phyloP scores from a whole-genome alignment of 169 alveolate species.

The Plasmodium billcollinsi region DNA sequence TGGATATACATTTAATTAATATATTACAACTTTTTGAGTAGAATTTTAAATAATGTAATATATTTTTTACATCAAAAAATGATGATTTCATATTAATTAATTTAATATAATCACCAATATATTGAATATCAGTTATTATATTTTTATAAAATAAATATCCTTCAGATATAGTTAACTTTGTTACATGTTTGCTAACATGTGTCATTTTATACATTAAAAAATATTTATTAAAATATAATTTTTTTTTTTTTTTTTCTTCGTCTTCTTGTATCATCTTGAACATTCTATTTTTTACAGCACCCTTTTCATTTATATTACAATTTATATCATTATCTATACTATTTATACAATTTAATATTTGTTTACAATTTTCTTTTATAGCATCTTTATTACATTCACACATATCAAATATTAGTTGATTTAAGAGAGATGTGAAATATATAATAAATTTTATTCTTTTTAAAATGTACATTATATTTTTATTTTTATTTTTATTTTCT shows the following conservation, averaged over 20 bases:
- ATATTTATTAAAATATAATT: constrained; percentile 59
- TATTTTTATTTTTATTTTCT: constrained; percentile 4
- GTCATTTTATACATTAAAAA: constrained; percentile 60
- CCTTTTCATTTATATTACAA: not conserved
- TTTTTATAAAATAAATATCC: constrained; percentile 34
- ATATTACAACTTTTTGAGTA: constrained; percentile 29
- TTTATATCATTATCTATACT: constrained; percentile 24
- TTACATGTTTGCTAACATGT: constrained; percentile 35
- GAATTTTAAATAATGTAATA: constrained; percentile 43
- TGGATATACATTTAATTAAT: constrained; percentile 37
- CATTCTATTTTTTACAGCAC: not conserved
- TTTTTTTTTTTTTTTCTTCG: not conserved
- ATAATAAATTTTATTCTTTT: constrained; percentile 38
- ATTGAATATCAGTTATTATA: constrained; percentile 15
- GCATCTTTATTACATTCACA: constrained; percentile 3
- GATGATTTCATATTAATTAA: constrained; percentile 35
- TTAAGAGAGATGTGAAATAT: constrained; percentile 19
- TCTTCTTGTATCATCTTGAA: not conserved
- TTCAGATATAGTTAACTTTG: constrained; percentile 37
- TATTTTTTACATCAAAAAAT: constrained; percentile 45
- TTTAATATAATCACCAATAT: constrained; percentile 21
- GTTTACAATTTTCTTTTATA: constrained; percentile 36
- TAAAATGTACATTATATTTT: not conserved
- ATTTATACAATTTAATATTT: constrained; percentile 27
- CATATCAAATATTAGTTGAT: constrained; percentile 16